Evolutionary conservation across 441 rosid genomes (phyloP).

Genomic region (Theobroma grandiflorum): DNA sequence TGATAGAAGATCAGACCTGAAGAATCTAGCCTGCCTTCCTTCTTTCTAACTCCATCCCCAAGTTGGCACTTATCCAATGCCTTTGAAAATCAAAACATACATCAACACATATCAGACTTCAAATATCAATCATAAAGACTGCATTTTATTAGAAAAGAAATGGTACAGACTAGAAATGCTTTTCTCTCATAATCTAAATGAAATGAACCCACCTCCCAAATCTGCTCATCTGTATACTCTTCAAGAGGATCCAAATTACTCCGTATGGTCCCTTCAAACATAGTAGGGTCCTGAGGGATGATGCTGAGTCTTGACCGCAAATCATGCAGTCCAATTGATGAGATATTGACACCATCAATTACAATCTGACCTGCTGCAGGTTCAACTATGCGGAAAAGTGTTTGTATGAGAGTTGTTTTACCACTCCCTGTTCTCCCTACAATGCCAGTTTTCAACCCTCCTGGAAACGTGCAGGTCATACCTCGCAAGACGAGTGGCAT

Average conservation of each 20-base stretch:
- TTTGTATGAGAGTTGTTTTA: constrained; percentile 88
- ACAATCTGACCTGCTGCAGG: too few relatives aligned
- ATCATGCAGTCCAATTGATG: constrained; percentile 73
- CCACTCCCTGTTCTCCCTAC: constrained; percentile 9
- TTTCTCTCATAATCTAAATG: not conserved
- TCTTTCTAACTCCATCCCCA: constrained; percentile 83
- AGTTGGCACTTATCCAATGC: constrained; percentile 89
- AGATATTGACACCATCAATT: too few relatives aligned
- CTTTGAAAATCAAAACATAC: constrained; percentile 40
- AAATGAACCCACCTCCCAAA: constrained; percentile 77
- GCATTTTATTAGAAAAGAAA: not conserved
- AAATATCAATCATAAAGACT: not conserved
- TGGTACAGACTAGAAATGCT: not conserved
- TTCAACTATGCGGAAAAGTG: constrained; percentile 40
- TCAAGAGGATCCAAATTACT: constrained; percentile 91
- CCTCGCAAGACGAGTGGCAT: constrained; percentile 88
- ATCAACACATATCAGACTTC: not conserved
- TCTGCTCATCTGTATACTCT: constrained; percentile 78
- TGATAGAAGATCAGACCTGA: constrained; percentile 46
- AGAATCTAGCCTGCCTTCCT: constrained; percentile 76
- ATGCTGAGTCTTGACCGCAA: constrained; percentile 85
- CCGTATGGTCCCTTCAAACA: constrained; percentile 93
- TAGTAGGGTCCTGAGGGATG: constrained; percentile 94
- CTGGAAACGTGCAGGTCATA: constrained; percentile 74
- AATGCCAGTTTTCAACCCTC: constrained; percentile 86